Evolutionary conservation across 139 green algal species (phyloP), one percentile per base, ranked within the genome.

Genomic region (Zygnema cylindricum): DNA sequence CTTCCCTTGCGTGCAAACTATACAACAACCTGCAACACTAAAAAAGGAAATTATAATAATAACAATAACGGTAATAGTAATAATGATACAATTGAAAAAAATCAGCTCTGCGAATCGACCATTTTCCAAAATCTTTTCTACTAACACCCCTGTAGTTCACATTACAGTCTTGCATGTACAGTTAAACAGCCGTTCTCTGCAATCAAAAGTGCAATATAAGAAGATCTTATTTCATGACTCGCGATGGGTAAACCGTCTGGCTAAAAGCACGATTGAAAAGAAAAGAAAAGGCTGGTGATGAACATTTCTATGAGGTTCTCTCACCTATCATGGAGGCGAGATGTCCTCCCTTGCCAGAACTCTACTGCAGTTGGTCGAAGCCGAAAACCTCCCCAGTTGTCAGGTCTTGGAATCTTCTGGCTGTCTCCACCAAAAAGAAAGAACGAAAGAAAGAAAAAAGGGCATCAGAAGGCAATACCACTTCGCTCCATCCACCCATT

Each of bases 341-440:
- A 93, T 41, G 92, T 90, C 35, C 95, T 89, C 2, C 96, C 96
- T 90, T 98, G 95, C 96, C 96, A 98, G 78, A 98, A 98, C 90
- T 98, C 96, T 1, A 98, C 86, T 0, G 23, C 23, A 0, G 85
- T 75, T 1, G 96, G 96, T 1, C 89, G 84, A 38, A 98, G 86
- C 35, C 95, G 81, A 84, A 94, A 98, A 40, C 96, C 96, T 1
- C 96, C 82, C 82, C 69, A 88, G 36, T 86, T 84, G 22, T 30
- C 42, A 25, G 71, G 69, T 75, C 69, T 22, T 25, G 82, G 75
- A 54, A 88, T 88, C 1, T 49, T 84, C 36, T 1, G 0, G 16
- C 75, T 88, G 21, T 75, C 49, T 11, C 3, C 35, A 3, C 49
- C 49, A 32, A 57, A 21, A 1, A 77, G 69, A 35, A 35, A 11